These are phyloP conservation scores for Ceratobasidium sp. DNA, from an alignment of 1,284 basidiomycete genomes.

Conservation along the genomic window DNA sequence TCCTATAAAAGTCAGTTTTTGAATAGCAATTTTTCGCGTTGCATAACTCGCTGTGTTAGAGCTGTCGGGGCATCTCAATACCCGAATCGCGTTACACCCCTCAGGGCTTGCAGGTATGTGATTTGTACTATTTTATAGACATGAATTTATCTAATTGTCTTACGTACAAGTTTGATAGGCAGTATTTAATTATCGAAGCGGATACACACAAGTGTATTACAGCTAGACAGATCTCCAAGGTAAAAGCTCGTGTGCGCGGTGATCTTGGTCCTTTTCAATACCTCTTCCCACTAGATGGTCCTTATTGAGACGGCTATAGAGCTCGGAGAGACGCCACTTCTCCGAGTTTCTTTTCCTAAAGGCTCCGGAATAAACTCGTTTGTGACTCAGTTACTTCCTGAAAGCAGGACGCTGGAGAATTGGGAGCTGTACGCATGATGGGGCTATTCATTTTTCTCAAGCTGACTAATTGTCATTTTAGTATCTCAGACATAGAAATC, in stretches of 20 bases:
- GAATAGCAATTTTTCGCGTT: no score
- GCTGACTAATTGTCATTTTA: slow-evolving; percentile 52
- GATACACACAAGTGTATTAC: slow-evolving; percentile 69
- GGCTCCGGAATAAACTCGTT: slow-evolving; percentile 69
- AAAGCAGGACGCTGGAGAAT: slow-evolving; percentile 61
- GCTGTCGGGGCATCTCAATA: slow-evolving; percentile 74
- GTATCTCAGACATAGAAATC: slow-evolving; percentile 68
- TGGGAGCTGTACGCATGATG: slow-evolving; percentile 69
- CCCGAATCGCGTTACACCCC: slow-evolving; percentile 67
- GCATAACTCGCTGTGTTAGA: slow-evolving; percentile 58
- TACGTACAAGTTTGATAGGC: slow-evolving; percentile 71
- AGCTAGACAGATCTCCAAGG: slow-evolving; percentile 73
- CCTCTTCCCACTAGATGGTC: slow-evolving; percentile 66
- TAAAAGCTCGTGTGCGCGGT: slow-evolving; percentile 52
- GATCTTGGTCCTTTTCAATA: background rate
- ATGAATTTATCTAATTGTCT: slow-evolving; percentile 10
- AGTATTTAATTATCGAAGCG: slow-evolving; percentile 75
- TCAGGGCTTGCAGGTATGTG: slow-evolving; percentile 73
- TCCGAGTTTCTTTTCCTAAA: slow-evolving; percentile 71
- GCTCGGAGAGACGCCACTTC: slow-evolving; percentile 61
- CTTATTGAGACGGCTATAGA: slow-evolving; percentile 71
- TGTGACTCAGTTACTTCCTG: slow-evolving; percentile 69
- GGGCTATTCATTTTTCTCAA: background rate
- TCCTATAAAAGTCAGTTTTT: slow-evolving; percentile 70
- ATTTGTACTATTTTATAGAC: background rate